Conservation (phyloP, 2,329 filamentous ascomycete species). For the Fusarium sp. region DNA sequence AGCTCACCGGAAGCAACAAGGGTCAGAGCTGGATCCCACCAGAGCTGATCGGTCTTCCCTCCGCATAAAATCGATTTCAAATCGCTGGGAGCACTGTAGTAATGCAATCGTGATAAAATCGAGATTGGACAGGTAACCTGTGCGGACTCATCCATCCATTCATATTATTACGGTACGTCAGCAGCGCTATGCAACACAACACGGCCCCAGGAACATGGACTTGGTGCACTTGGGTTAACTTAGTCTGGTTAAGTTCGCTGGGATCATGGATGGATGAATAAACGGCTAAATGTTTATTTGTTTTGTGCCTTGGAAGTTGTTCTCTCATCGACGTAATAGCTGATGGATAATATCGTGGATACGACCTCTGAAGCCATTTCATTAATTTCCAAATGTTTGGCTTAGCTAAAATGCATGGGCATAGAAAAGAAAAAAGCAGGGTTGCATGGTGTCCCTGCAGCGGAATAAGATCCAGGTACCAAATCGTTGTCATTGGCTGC, state of each 20-base stretch:
- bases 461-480: slow-evolving; percentile 28
- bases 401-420: slow-evolving; percentile 3
- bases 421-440: slow-evolving; percentile 16
- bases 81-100: slow-evolving; percentile 6
- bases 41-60: slow-evolving; percentile 19
- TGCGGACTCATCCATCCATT: background rate
- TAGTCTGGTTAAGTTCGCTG: background rate
- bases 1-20: slow-evolving; percentile 26
- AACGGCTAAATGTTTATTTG: background rate
- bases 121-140: slow-evolving; percentile 15
- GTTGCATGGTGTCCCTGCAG: slow-evolving; percentile 32
- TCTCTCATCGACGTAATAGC: slow-evolving; percentile 15
- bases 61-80: slow-evolving; percentile 26
- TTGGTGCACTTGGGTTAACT: background rate
- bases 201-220: slow-evolving; percentile 7
- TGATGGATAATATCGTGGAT: slow-evolving; percentile 4
- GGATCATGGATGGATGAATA: slow-evolving; percentile 13
- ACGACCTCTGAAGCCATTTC: background rate
- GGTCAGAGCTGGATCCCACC: slow-evolving; percentile 8
- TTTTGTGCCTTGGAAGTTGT: slow-evolving; percentile 28
- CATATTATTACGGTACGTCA: slow-evolving; percentile 22
- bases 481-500: slow-evolving; percentile 18
- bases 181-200: slow-evolving; percentile 17
- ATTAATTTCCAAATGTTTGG: slow-evolving; percentile 21
- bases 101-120: slow-evolving; percentile 11